Evolutionary conservation across 441 rosid genomes (phyloP).

Genomic region (Jatropha multifida): DNA sequence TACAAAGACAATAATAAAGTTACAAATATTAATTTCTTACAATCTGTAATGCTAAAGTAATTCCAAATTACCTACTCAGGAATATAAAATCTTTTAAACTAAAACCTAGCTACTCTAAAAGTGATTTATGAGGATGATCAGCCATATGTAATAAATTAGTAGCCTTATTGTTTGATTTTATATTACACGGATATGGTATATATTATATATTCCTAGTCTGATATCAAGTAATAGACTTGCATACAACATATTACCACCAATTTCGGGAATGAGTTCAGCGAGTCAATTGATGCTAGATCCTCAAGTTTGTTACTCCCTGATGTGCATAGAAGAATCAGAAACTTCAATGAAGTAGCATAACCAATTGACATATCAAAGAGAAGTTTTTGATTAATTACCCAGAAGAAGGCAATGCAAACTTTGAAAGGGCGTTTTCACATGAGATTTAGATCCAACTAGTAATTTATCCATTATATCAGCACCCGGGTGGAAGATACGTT

Average conservation of each 20-base stretch:
- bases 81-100: not conserved
- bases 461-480: conserved; percentile 25
- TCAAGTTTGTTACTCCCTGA: conserved; percentile 69
- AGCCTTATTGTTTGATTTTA: conserved; percentile 1
- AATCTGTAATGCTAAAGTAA: not conserved
- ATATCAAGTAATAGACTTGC: not conserved
- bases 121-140: not conserved
- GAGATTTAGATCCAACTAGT: conserved; percentile 33
- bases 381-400: conserved; percentile 42
- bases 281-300: conserved; percentile 65
- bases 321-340: conserved; percentile 23
- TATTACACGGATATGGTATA: not conserved
- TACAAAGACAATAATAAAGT: not conserved
- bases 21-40: conserved; percentile 3
- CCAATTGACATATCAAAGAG: conserved; percentile 15
- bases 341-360: not conserved
- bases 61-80: not conserved
- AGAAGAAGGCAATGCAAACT: conserved; percentile 76
- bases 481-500: conserved; percentile 52
- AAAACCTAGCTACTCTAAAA: not conserved
- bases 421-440: conserved; percentile 50
- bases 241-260: conserved; percentile 53
- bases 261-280: conserved; percentile 62
- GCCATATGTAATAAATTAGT: not conserved
- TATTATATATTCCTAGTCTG: not conserved